These are phyloP conservation scores for Suillus weaverae DNA, from an alignment of 768 basidiomycete genomes.

Conservation along the genomic window DNA sequence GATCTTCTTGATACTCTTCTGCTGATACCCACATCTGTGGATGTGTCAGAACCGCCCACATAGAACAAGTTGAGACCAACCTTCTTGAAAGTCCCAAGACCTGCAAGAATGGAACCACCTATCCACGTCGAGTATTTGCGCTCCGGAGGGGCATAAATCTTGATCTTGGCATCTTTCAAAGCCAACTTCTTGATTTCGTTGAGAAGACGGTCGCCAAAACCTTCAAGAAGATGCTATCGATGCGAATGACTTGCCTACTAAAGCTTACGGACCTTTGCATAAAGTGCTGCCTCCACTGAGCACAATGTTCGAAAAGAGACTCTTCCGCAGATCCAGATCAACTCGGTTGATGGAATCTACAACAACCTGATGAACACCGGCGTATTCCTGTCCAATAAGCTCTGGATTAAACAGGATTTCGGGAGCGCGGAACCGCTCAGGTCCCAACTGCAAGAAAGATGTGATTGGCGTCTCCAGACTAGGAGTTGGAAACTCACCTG, in stretches of 20 bases:
- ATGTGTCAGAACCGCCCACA: slow-evolving; percentile 2
- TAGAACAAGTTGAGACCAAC: slow-evolving; percentile 39
- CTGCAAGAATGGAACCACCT: slow-evolving; percentile 95
- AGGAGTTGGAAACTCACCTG: slow-evolving; percentile 54
- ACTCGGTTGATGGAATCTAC: slow-evolving; percentile 98
- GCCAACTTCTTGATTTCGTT: slow-evolving; percentile 97
- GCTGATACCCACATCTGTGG: slow-evolving; percentile 98
- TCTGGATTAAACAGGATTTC: slow-evolving; percentile 99
- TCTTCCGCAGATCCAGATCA: slow-evolving; percentile 94
- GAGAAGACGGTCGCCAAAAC: slow-evolving; percentile 93
- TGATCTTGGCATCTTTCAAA: slow-evolving; percentile 95
- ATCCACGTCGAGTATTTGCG: slow-evolving; percentile 98
- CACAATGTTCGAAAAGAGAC: slow-evolving; percentile 94
- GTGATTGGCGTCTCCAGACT: slow-evolving; percentile 16
- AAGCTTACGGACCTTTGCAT: slow-evolving; percentile 69
- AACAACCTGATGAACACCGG: slow-evolving; percentile 96
- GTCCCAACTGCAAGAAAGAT: slow-evolving; percentile 64
- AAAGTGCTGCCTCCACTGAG: slow-evolving; percentile 95
- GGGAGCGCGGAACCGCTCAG: slow-evolving; percentile 94
- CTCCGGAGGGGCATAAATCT: slow-evolving; percentile 99
- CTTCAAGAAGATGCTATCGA: slow-evolving; percentile 39
- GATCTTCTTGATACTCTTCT: slow-evolving; percentile 99
- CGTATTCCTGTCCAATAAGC: slow-evolving; percentile 92
- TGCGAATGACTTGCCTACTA: slow-evolving; percentile 3
- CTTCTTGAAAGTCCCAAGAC: slow-evolving; percentile 97